Conservation (phyloP, 495 filamentous ascomycete species). For the Penicillium nucicola region DNA sequence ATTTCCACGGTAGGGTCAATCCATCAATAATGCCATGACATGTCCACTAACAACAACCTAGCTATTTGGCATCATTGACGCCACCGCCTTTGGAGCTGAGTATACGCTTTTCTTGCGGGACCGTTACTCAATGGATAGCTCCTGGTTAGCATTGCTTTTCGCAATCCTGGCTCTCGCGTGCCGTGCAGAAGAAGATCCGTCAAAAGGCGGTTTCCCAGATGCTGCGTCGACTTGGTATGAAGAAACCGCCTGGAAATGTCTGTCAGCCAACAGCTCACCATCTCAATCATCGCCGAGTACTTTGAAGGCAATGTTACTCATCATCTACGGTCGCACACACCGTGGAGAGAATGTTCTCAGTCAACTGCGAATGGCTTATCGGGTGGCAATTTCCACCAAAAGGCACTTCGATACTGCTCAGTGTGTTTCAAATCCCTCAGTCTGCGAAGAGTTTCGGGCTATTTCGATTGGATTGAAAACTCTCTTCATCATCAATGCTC, state of each 20-base stretch:
- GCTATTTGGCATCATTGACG: neutral
- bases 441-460: neutral
- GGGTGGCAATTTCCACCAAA: neutral
- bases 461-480: neutral
- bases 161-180: neutral
- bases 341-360: neutral
- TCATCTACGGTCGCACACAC: neutral
- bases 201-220: neutral
- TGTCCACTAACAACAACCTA: neutral
- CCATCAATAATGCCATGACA: neutral
- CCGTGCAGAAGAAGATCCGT: neutral
- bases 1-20: neutral
- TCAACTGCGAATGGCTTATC: neutral
- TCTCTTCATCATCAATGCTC: neutral
- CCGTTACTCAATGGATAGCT: no score
- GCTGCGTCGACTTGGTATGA: neutral
- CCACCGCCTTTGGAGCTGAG: neutral
- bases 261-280: neutral
- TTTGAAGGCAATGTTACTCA: neutral
- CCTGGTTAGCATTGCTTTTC: neutral
- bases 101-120: neutral
- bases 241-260: neutral
- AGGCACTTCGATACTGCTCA: neutral
- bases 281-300: neutral
- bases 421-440: neutral